Evolutionary conservation across 371 early-diverging fungal genomes (phyloP).

Genomic region (Mortierella sp.): DNA sequence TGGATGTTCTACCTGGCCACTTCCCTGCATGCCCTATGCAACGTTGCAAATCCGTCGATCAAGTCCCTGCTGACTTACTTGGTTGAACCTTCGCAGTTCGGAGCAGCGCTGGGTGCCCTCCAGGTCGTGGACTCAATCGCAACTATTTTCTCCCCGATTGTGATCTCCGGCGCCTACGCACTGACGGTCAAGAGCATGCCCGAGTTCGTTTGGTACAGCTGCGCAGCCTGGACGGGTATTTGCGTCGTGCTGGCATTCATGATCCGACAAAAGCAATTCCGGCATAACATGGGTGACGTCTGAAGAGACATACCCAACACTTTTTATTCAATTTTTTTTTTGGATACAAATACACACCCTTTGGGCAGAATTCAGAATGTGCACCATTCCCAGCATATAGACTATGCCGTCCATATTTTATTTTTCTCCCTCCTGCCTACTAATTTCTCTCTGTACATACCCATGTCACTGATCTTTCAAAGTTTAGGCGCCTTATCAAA

Average conservation of each 20-base stretch:
- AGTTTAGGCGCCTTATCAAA: neutral
- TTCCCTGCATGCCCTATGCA: conserved; percentile 53
- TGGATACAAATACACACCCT: no score
- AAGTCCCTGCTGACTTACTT: conserved; percentile 58
- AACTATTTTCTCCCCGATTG: conserved; percentile 52
- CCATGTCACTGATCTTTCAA: neutral
- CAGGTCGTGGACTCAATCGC: conserved; percentile 63
- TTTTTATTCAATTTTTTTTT: neutral
- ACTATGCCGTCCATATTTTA: no score
- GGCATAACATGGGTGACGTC: conserved; percentile 12
- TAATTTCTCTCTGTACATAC: neutral
- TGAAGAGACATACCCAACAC: neutral
- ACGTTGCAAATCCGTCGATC: conserved; percentile 58
- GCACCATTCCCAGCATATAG: no score
- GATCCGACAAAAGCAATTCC: conserved; percentile 51
- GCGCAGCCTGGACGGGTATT: conserved; percentile 27
- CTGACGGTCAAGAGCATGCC: conserved; percentile 61
- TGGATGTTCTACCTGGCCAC: conserved; percentile 44
- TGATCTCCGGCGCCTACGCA: conserved; percentile 57
- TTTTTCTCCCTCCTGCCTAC: neutral
- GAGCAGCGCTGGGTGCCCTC: conserved; percentile 61
- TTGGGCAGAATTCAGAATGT: no score
- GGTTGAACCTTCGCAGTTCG: conserved; percentile 62
- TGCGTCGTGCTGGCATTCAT: conserved; percentile 39
- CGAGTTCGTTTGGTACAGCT: conserved; percentile 57